Evolutionary conservation across 2,329 filamentous ascomycete species (phyloP).

Genomic region (Ophiostoma himal-ulmi): DNA sequence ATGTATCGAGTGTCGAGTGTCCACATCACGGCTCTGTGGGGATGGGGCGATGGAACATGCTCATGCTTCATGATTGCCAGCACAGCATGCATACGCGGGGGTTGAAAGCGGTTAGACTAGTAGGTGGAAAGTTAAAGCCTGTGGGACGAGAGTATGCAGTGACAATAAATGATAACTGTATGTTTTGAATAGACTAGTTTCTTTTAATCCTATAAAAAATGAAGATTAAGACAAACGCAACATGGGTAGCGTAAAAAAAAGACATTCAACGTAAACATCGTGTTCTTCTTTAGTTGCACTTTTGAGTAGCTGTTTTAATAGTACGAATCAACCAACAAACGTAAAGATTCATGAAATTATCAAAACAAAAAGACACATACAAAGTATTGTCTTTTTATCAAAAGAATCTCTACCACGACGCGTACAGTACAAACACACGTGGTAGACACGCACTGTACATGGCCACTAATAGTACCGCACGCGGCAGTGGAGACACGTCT

Average conservation of each 20-base stretch:
- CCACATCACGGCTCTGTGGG: conserved; percentile 3
- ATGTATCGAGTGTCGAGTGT: background rate
- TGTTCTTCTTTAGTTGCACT: too few species aligned
- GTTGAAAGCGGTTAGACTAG: background rate
- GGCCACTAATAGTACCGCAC: background rate
- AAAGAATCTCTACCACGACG: background rate
- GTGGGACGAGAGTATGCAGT: background rate
- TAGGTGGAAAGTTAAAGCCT: background rate
- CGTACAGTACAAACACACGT: background rate
- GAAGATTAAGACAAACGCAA: too few species aligned
- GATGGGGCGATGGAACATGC: background rate
- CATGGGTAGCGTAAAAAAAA: too few species aligned
- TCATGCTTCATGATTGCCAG: background rate
- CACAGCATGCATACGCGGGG: conserved; percentile 4
- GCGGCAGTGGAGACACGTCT: background rate
- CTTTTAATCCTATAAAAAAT: too few species aligned
- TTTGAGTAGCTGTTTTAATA: too few species aligned
- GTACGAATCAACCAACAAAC: too few species aligned
- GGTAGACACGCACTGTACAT: background rate
- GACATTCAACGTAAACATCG: too few species aligned
- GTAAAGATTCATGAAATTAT: too few species aligned
- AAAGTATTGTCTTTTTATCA: too few species aligned
- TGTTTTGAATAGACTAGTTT: background rate
- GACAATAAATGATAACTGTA: background rate
- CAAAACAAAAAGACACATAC: too few species aligned